Evolutionary conservation across 2,329 filamentous ascomycete species (phyloP).

Genomic region (Trichoderma cornu-damae): DNA sequence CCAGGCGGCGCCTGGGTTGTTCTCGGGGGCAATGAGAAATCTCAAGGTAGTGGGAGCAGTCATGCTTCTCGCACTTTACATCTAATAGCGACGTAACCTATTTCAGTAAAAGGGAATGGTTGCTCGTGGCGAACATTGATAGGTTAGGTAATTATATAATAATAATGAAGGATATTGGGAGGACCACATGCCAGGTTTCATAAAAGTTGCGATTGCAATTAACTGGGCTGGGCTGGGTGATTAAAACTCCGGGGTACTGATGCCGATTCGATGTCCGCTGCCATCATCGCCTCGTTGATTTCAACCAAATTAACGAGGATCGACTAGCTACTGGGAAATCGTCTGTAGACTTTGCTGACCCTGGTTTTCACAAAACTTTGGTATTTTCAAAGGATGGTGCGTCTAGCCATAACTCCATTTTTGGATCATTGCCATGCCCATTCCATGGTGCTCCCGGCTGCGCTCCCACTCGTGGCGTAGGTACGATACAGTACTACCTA

Average conservation of each 20-base stretch:
- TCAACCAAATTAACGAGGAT: slow-evolving; percentile 21
- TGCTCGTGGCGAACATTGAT: not conserved
- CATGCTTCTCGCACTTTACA: slow-evolving; percentile 8
- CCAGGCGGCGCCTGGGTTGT: not conserved
- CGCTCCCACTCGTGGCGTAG: slow-evolving; percentile 16
- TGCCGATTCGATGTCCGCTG: too few relatives aligned
- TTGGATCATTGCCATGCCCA: slow-evolving; percentile 3
- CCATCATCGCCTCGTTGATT: slow-evolving; percentile 20
- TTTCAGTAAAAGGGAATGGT: not conserved
- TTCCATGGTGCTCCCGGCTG: slow-evolving; percentile 17
- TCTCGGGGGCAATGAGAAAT: not conserved
- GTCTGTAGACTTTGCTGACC: not conserved
- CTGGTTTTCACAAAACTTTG: not conserved
- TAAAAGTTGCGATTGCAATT: not conserved
- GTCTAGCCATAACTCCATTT: slow-evolving; percentile 14
- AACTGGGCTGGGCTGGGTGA: too few relatives aligned
- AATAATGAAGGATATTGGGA: slow-evolving; percentile 1
- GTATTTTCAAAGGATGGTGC: slow-evolving; percentile 8
- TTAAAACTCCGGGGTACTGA: too few relatives aligned
- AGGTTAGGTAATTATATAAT: not conserved
- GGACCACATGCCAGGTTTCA: not conserved
- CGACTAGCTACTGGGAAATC: slow-evolving; percentile 29
- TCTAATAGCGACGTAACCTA: not conserved
- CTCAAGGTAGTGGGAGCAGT: not conserved
- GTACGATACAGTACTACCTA: slow-evolving; percentile 13